phyloP scores from a whole-genome alignment of 1,284 basidiomycete genomes.

The Golubevia sp. region DNA sequence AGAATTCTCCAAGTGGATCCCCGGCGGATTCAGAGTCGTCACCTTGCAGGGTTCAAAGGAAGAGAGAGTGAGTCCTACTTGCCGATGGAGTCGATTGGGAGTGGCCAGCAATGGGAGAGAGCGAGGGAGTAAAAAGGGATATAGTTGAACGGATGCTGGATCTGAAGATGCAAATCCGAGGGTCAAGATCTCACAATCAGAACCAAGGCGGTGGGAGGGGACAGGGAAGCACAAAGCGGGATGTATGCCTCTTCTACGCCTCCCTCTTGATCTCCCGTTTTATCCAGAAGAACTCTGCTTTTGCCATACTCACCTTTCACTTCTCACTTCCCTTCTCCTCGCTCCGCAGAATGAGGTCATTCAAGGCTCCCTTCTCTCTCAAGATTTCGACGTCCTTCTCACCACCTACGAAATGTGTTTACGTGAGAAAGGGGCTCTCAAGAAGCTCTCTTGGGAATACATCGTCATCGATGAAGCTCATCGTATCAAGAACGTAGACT shows the following conservation, averaged over 20 bases:
- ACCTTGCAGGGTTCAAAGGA: slow-evolving; percentile 86
- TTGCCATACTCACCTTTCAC: slow-evolving; percentile 3
- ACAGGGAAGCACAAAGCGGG: not conserved
- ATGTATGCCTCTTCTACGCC: not conserved
- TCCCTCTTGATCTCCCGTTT: not conserved
- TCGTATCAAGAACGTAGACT: slow-evolving; percentile 98
- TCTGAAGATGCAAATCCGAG: too few species aligned
- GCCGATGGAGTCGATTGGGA: not conserved
- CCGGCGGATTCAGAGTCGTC: slow-evolving; percentile 78
- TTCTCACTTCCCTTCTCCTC: slow-evolving; percentile 1
- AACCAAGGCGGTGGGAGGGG: not conserved
- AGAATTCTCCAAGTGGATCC: slow-evolving; percentile 91
- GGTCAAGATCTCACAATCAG: too few species aligned
- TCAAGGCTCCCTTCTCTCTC: slow-evolving; percentile 75
- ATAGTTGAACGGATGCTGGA: too few species aligned
- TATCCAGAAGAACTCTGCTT: not conserved
- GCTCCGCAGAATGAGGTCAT: slow-evolving; percentile 71
- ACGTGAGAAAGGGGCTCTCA: slow-evolving; percentile 86
- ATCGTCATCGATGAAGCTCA: slow-evolving; percentile 99
- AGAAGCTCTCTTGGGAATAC: slow-evolving; percentile 96
- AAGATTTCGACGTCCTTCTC: slow-evolving; percentile 92
- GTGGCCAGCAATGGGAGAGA: not conserved
- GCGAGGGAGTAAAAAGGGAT: not conserved
- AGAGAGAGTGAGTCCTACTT: slow-evolving; percentile 73
- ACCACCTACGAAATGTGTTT: slow-evolving; percentile 98